Evolutionary conservation across 805 yeast species (phyloP).

Genomic region (Ogataea nitratoaversa): DNA sequence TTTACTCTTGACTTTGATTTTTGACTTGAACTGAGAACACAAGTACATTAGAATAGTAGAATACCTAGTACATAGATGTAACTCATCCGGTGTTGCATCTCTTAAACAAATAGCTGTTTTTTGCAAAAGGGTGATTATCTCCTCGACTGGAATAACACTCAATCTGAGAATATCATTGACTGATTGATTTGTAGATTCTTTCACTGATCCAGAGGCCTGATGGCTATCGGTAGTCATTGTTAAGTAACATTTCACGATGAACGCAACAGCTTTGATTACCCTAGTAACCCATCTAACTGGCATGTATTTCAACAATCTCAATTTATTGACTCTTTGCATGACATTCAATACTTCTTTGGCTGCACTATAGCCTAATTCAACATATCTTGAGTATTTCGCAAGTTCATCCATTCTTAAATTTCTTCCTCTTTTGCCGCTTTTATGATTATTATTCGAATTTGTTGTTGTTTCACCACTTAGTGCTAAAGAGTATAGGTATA

Average conservation of each 20-base stretch:
- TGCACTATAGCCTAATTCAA: slow-evolving; percentile 75
- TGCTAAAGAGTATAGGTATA: slow-evolving; percentile 82
- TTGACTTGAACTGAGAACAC: slow-evolving; percentile 66
- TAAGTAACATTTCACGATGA: slow-evolving; percentile 78
- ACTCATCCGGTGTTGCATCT: slow-evolving; percentile 85
- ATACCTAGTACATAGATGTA: slow-evolving; percentile 78
- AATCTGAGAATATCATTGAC: slow-evolving; percentile 39
- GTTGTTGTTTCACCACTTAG: slow-evolving; percentile 44
- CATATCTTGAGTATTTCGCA: slow-evolving; percentile 68
- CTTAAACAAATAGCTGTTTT: slow-evolving; percentile 68
- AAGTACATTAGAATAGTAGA: slow-evolving; percentile 72
- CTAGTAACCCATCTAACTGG: slow-evolving; percentile 93
- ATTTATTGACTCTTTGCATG: slow-evolving; percentile 63
- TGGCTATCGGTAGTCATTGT: slow-evolving; percentile 42
- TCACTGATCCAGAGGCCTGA: not conserved
- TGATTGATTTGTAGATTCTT: slow-evolving; percentile 7
- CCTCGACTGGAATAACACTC: slow-evolving; percentile 66
- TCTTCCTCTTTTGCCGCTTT: slow-evolving; percentile 21
- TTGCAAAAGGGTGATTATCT: slow-evolving; percentile 62
- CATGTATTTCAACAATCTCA: slow-evolving; percentile 65
- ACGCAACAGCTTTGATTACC: slow-evolving; percentile 83
- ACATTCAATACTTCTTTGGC: slow-evolving; percentile 76
- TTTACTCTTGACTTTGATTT: slow-evolving; percentile 19
- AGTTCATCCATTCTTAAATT: slow-evolving; percentile 62
- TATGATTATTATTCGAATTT: slow-evolving; percentile 26